phyloP scores from a whole-genome alignment of 805 yeast species.

The Wickerhamomyces xylosicus region DNA sequence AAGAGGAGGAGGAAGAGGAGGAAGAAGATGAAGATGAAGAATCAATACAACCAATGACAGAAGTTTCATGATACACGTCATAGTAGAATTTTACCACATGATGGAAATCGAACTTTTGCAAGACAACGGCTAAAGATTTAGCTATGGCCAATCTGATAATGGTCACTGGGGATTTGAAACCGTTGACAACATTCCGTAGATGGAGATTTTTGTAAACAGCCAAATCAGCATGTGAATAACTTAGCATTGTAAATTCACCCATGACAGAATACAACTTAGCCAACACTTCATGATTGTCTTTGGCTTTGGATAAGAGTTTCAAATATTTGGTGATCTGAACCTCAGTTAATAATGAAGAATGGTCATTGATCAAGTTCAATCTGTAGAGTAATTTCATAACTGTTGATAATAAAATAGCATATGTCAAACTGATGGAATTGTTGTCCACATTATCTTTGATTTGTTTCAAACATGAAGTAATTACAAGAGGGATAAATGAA shows the following conservation, averaged over 20 bases:
- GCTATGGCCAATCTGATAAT: background rate
- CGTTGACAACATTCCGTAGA: background rate
- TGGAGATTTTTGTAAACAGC: background rate
- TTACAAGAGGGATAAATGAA: slow-evolving; percentile 24
- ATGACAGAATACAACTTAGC: background rate
- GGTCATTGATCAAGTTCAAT: background rate
- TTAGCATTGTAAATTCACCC: background rate
- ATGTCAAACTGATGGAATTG: background rate
- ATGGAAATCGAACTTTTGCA: background rate
- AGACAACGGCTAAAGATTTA: background rate
- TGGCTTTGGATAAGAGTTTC: slow-evolving; percentile 2
- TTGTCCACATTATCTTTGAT: slow-evolving; percentile 20
- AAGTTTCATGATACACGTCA: background rate
- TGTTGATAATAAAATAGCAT: background rate
- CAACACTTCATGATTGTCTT: background rate
- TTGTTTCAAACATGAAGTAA: slow-evolving; percentile 21
- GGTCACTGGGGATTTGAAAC: background rate
- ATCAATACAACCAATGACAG: background rate
- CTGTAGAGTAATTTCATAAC: background rate
- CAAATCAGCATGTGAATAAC: background rate
- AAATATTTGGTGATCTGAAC: slow-evolving; percentile 7
- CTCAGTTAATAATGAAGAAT: slow-evolving; percentile 6
- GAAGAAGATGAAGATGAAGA: no score
- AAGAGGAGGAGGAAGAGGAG: background rate
- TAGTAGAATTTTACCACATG: background rate